Conservation (phyloP, 1,284 basidiomycete species). For the Boletus sp. region DNA sequence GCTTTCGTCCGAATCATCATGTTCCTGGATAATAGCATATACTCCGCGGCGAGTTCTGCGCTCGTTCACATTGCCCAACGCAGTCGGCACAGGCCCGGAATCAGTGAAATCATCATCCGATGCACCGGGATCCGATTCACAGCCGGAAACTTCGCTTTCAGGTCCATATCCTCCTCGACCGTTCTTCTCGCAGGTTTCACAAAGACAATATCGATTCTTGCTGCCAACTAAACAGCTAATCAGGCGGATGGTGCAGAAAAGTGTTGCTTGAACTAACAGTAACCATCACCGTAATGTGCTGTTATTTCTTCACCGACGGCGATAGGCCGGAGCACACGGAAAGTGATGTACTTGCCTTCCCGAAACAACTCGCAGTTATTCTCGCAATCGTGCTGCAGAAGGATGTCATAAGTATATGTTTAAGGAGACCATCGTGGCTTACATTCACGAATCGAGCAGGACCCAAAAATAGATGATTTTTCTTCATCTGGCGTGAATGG, state of each 20-base stretch:
- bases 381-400: conserved; percentile 79
- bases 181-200: conserved; percentile 81
- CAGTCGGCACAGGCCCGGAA: conserved; percentile 33
- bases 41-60: conserved; percentile 73
- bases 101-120: conserved; percentile 43
- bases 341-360: conserved; percentile 84
- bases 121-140: conserved; percentile 42
- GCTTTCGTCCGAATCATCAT: conserved; percentile 51
- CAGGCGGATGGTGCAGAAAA: conserved; percentile 13
- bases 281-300: conserved; percentile 79
- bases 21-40: conserved; percentile 61
- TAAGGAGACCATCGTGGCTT: conserved; percentile 36
- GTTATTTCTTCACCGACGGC: conserved; percentile 82
- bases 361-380: conserved; percentile 87
- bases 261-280: conserved; percentile 54
- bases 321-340: conserved; percentile 80
- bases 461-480: conserved; percentile 88
- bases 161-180: conserved; percentile 72
- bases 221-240: conserved; percentile 60
- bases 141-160: conserved; percentile 48
- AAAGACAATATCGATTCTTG: conserved; percentile 84
- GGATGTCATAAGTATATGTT: conserved; percentile 17
- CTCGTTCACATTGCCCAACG: conserved; percentile 58
- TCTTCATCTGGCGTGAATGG: conserved; percentile 84
- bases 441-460: conserved; percentile 94